phyloP scores from a whole-genome alignment of 2,329 filamentous ascomycete species.

The Zymoseptoria passerinii region DNA sequence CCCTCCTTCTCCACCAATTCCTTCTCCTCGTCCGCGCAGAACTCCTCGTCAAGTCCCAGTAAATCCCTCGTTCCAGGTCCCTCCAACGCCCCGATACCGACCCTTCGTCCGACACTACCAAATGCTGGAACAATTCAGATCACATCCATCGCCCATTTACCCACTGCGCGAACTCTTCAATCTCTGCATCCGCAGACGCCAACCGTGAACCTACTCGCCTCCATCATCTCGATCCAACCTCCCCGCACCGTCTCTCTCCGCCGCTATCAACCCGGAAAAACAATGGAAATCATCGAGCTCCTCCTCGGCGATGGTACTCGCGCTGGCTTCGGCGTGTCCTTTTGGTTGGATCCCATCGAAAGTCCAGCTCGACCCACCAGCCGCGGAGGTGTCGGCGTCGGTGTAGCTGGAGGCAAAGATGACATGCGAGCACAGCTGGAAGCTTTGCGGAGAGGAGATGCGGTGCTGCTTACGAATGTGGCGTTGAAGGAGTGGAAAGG shows the following conservation, averaged over 20 bases:
- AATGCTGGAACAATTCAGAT: neutral
- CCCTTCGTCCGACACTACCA: neutral
- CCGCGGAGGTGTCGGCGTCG: neutral
- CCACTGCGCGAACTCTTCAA: conserved; percentile 55
- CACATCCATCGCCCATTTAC: conserved; percentile 61
- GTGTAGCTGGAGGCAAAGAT: conserved; percentile 15
- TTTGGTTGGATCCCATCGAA: conserved; percentile 58
- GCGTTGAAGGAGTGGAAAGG: conserved; percentile 66
- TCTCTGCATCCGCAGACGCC: conserved; percentile 70
- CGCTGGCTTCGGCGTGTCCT: conserved; percentile 70
- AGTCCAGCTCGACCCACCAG: conserved; percentile 13
- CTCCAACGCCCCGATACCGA: neutral
- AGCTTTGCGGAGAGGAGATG: conserved; percentile 59
- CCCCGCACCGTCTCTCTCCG: conserved; percentile 61
- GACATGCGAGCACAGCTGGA: conserved; percentile 35
- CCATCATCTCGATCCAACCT: conserved; percentile 62
- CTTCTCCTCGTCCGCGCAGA: neutral
- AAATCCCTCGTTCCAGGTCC: neutral
- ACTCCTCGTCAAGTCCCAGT: neutral
- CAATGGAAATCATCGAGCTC: conserved; percentile 62
- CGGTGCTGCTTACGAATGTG: conserved; percentile 71
- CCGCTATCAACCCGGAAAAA: conserved; percentile 28
- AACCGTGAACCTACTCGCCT: conserved; percentile 73
- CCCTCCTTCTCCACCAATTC: neutral
- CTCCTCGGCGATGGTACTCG: conserved; percentile 79